Conservation (phyloP, 1,139 yeast species). For the Magnusiomyces suaveolens region DNA sequence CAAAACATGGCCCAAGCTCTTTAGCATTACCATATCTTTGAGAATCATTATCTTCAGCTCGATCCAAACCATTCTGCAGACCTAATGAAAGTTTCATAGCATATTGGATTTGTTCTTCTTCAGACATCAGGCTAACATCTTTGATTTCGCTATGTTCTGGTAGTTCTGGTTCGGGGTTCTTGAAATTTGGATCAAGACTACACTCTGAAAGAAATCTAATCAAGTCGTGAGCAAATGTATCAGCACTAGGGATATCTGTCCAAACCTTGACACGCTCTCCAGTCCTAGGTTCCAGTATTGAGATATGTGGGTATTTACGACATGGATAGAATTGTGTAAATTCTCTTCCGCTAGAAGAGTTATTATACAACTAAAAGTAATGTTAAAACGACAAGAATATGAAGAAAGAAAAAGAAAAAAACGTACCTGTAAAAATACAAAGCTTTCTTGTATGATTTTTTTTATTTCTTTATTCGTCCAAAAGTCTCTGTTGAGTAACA, state of each 20-base stretch:
- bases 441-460: slow-evolving; percentile 52
- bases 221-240: slow-evolving; percentile 44
- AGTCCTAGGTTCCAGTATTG: slow-evolving; percentile 88
- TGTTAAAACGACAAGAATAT: slow-evolving; percentile 32
- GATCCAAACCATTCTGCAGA: slow-evolving; percentile 29
- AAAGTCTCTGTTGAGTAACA: slow-evolving; percentile 81
- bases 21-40: too few relatives aligned
- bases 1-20: too few relatives aligned
- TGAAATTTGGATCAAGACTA: slow-evolving; percentile 54
- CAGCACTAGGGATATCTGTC: slow-evolving; percentile 51
- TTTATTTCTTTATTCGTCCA: slow-evolving; percentile 74
- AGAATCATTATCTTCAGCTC: slow-evolving; percentile 22
- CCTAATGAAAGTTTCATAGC: slow-evolving; percentile 64
- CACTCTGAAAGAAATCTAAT: slow-evolving; percentile 43
- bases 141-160: slow-evolving; percentile 16
- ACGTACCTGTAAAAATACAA: slow-evolving; percentile 48
- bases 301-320: slow-evolving; percentile 73
- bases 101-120: slow-evolving; percentile 74
- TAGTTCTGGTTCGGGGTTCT: slow-evolving; percentile 48
- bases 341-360: slow-evolving; percentile 61
- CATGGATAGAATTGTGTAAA: slow-evolving; percentile 66
- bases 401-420: not conserved
- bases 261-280: slow-evolving; percentile 79
- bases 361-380: slow-evolving; percentile 48
- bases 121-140: slow-evolving; percentile 42